These are phyloP conservation scores for Cinchona pubescens DNA, from an alignment of 257 asterid species.

Conservation along the genomic window DNA sequence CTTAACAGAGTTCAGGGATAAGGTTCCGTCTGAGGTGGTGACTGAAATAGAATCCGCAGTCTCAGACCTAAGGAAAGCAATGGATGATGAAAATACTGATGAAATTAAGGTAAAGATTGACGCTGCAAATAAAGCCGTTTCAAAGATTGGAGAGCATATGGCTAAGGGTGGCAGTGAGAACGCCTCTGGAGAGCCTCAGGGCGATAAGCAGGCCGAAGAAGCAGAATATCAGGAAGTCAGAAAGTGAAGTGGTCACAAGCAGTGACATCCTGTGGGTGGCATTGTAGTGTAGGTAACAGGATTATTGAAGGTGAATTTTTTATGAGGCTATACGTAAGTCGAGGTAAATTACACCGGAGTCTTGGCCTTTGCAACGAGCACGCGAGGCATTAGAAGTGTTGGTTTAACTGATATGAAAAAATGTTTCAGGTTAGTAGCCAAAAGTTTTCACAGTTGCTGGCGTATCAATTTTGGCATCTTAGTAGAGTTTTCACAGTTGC, in stretches of 20 bases:
- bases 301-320: neutral
- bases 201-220: slow-evolving; percentile 13
- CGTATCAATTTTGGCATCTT: neutral
- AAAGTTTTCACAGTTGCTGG: neutral
- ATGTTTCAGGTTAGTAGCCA: neutral
- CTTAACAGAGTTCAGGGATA: slow-evolving; percentile 20
- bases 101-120: slow-evolving; percentile 15
- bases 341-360: neutral
- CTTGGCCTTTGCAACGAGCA: neutral
- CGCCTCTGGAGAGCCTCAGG: slow-evolving; percentile 18
- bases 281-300: neutral
- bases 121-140: slow-evolving; percentile 18
- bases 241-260: slow-evolving; percentile 8
- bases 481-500: neutral
- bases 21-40: slow-evolving; percentile 15
- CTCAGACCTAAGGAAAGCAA: slow-evolving; percentile 14
- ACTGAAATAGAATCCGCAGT: slow-evolving; percentile 16
- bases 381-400: neutral
- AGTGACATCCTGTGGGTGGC: neutral
- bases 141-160: slow-evolving; percentile 23
- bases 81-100: neutral
- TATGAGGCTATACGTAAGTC: neutral
- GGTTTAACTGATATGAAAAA: neutral
- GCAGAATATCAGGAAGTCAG: slow-evolving; percentile 19
- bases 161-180: neutral